phyloP scores from a whole-genome alignment of 805 yeast species.

The Metschnikowia drakensbergensis region DNA sequence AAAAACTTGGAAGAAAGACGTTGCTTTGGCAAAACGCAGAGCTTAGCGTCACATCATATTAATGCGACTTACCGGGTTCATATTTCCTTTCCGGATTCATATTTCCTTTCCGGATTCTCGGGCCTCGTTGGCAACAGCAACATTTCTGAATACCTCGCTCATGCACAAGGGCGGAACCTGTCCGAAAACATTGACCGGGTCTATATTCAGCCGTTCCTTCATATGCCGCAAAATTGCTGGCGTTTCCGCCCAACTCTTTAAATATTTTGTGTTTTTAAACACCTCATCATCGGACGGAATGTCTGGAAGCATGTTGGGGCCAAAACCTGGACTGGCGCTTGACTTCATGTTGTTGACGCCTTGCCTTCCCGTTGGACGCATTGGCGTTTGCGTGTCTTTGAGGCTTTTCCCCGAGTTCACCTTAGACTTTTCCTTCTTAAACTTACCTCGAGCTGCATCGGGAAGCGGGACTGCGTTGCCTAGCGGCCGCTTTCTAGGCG shows the following conservation, averaged over 20 bases:
- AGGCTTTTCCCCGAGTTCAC: conserved; percentile 1
- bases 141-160: conserved; percentile 51
- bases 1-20: conserved; percentile 56
- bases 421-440: conserved; percentile 7
- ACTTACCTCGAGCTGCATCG: conserved; percentile 35
- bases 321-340: conserved; percentile 15
- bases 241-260: conserved; percentile 36
- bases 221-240: conserved; percentile 31
- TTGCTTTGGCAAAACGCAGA: conserved; percentile 47
- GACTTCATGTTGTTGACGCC: conserved; percentile 6
- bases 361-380: background rate
- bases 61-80: background rate
- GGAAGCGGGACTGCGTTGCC: conserved; percentile 37
- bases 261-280: conserved; percentile 10
- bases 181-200: conserved; percentile 72
- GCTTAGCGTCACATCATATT: background rate
- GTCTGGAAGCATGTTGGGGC: conserved; percentile 32
- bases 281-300: conserved; percentile 40
- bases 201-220: conserved; percentile 35
- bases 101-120: background rate
- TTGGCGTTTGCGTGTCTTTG: conserved; percentile 2
- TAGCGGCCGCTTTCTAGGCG: conserved; percentile 10
- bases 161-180: conserved; percentile 65
- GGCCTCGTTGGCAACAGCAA: background rate
- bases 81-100: background rate